Base-by-base conservation (phyloP, 2,329 filamentous ascomycete genomes). In the Leptographium procerum region DNA sequence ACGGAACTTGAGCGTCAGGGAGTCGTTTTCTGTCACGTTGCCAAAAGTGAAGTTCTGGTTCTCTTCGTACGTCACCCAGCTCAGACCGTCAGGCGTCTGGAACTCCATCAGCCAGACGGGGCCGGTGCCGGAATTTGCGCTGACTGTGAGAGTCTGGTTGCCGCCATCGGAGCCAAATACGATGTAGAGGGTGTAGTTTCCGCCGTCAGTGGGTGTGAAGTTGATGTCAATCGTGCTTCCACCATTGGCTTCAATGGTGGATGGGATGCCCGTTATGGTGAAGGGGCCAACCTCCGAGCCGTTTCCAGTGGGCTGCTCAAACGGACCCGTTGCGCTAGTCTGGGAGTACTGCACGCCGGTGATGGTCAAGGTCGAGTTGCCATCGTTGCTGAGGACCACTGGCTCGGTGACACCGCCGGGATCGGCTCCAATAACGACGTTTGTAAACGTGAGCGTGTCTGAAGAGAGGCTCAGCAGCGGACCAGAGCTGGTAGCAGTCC, bases 81-180 rank as follows among this genome's bases (percentile, higher is more conserved):
- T 72, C 2, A 65, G 67, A 2, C 75, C 79, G 63, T 83, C 78
- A 0, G 70, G 65, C 0, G 71, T 77, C 64, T 84, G 76, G 65
- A 83, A 84, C 63, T 83, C 77, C 4, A 84, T 66, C 1, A 80
- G 65, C 0, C 78, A 79, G 0, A 69, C 69, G 0, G 82, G 77
- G 0, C 75, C 68, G 1, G 74, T 73, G 0, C 79, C 80, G 9
- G 79, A 74, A 1, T 75, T 72, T 16, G 72, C 81, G 0, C 77
- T 69, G 16, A 83, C 70, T 31, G 74, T 73, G 13, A 83, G 68
- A 0, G 75, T 70, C 16, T 72, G 70, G 51, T 68, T 75, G 0
- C 81, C 81, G 11, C 80, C 81, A 56, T 71, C 69, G 0, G 79
- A 77, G 16, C 66, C 64, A 4, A 82, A 70, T 22, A 70, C 71